Evolutionary conservation across 257 asterid genomes (phyloP).

Genomic region (Petrea volubilis): DNA sequence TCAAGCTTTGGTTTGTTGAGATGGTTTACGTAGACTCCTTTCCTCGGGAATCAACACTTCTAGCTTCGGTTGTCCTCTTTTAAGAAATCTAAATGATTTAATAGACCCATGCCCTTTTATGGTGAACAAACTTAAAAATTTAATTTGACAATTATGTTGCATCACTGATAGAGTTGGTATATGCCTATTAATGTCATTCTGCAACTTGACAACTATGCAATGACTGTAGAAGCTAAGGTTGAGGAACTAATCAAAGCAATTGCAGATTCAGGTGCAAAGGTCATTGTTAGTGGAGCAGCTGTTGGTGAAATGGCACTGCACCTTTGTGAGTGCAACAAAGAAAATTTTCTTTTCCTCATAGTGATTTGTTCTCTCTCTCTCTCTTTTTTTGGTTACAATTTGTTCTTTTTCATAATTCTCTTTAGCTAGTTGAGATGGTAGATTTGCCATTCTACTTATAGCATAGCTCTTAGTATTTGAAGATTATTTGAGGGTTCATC

Average conservation of each 20-base stretch:
- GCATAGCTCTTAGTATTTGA: background rate
- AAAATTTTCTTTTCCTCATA: constrained; percentile 20
- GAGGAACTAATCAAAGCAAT: constrained; percentile 92
- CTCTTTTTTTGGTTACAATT: too few species aligned
- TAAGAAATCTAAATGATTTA: background rate
- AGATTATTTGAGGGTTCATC: background rate
- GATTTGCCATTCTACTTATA: background rate
- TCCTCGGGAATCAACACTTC: too few species aligned
- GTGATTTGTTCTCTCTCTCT: constrained; percentile 2
- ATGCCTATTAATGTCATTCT: background rate
- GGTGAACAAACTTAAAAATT: too few species aligned
- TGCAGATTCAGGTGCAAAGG: constrained; percentile 97
- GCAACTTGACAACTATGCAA: constrained; percentile 93
- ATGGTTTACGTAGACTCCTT: too few species aligned
- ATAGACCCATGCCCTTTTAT: too few species aligned
- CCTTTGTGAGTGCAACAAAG: constrained; percentile 96
- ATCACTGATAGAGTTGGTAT: background rate
- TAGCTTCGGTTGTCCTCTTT: too few species aligned
- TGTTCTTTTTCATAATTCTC: too few species aligned
- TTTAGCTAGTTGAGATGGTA: too few species aligned
- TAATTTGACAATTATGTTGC: too few species aligned
- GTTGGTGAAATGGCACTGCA: constrained; percentile 99
- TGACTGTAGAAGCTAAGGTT: constrained; percentile 90
- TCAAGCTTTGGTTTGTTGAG: background rate
- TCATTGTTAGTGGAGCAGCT: constrained; percentile 88